Base-by-base conservation (phyloP, 2,329 filamentous ascomycete species). In the Aspergillus clavatus region DNA sequence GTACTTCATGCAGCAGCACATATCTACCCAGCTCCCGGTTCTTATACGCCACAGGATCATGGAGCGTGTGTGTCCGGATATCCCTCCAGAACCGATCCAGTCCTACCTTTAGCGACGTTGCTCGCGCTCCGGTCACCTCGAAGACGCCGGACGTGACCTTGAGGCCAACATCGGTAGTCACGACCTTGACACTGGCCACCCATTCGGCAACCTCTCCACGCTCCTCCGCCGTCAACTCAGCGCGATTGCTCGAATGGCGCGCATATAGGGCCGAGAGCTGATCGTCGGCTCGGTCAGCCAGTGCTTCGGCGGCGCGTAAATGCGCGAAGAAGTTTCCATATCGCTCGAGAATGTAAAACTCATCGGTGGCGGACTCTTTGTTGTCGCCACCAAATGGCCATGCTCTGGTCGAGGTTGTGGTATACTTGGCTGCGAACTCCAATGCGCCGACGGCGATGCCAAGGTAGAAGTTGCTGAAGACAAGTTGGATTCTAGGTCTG, bases 41-140 rank as follows among this genome's bases (percentile, higher is more conserved):
- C 72, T 84, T 84, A 55, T 84, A 84, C 19, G 81, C 78, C 22
- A 85, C 80, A 0, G 81, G 82, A 60, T 85, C 82, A 63, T 85
- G 82, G 54, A 86, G 60, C 0, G 75, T 78, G 63, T 86, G 82
- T 4, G 81, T 84, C 4, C 82, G 64, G n/a, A 84, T 67, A 56
- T 86, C 81, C 37, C 82, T 71, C 80, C 80, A 85, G 62, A 81
- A 85, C 1, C 81, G 68, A 66, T 84, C 82, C 46, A 86, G 63
- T 0, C 80, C 80, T 1, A 81, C 75, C 53, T 76, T 82, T 43
- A 68, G 67, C 0, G 75, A 73, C 0, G 81, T 84, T 0, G 80
- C 72, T 48, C 77, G 75, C 0, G 80, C 72, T 0, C 79, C 82
- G 0, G 81, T 81, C 4, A 83, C 77, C 58, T 86, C 82, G 55